Evolutionary conservation across 2,329 filamentous ascomycete species (phyloP).

Genomic region (Colletotrichum aenigma): DNA sequence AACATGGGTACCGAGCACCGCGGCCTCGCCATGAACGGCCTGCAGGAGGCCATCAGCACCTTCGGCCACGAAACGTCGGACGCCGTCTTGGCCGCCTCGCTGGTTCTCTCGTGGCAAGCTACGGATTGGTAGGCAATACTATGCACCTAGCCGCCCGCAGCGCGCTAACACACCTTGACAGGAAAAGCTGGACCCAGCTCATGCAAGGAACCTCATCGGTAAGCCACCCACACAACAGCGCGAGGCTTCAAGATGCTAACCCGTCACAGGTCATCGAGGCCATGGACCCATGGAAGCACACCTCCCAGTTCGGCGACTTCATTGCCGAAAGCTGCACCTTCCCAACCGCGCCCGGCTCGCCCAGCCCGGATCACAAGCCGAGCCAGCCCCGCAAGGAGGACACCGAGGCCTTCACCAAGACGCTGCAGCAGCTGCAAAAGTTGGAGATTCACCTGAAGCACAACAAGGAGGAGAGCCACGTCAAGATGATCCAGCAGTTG

Average conservation of each 20-base stretch:
- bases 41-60: constrained; percentile 83
- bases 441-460: constrained; percentile 72
- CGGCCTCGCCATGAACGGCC: constrained; percentile 81
- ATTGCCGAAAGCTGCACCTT: constrained; percentile 81
- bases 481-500: constrained; percentile 70
- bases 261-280: constrained; percentile 72
- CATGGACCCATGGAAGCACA: constrained; percentile 91
- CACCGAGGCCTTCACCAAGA: constrained; percentile 69
- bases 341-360: constrained; percentile 68
- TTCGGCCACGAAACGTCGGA: constrained; percentile 90
- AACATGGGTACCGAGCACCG: constrained; percentile 91
- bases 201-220: constrained; percentile 91
- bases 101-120: constrained; percentile 94
- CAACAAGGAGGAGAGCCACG: constrained; percentile 64
- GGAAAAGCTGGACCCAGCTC: constrained; percentile 90
- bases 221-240: constrained; percentile 40
- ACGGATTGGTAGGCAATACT: constrained; percentile 81
- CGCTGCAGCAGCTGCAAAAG: constrained; percentile 69
- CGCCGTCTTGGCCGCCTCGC: constrained; percentile 87
- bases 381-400: constrained; percentile 72
- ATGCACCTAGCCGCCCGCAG: constrained; percentile 30
- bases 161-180: constrained; percentile 47
- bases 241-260: not conserved
- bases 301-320: constrained; percentile 84
- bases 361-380: constrained; percentile 64